Conservation (phyloP, 2,329 filamentous ascomycete species). For the Stagonosporopsis tanaceti region DNA sequence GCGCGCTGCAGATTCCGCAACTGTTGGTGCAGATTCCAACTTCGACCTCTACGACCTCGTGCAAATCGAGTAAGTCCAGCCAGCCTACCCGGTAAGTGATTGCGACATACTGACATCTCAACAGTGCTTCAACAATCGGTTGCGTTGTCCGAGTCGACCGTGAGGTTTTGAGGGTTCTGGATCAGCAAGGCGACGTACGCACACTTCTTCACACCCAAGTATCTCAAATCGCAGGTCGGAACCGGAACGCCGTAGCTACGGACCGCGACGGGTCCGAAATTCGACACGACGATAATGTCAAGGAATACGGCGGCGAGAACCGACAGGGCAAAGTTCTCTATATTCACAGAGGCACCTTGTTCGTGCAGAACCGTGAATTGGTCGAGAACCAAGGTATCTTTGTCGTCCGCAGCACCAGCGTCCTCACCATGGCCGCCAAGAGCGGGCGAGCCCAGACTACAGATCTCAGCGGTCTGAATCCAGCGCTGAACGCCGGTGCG, state of each 20-base stretch:
- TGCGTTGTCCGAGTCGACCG: conserved; percentile 95
- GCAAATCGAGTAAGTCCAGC: conserved; percentile 75
- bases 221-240: conserved; percentile 83
- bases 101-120: conserved; percentile 20
- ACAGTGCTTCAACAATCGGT: conserved; percentile 81
- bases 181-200: conserved; percentile 85
- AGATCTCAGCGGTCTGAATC: conserved; percentile 92
- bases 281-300: conserved; percentile 87
- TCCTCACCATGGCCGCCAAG: conserved; percentile 92
- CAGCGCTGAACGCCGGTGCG: conserved; percentile 70
- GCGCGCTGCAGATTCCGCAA: conserved; percentile 90
- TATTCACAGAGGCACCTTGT: conserved; percentile 91
- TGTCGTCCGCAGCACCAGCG: conserved; percentile 83
- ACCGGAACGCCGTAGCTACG: conserved; percentile 86
- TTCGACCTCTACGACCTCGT: conserved; percentile 94
- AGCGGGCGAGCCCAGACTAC: conserved; percentile 76
- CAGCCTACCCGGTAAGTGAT: background rate
- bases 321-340: conserved; percentile 90
- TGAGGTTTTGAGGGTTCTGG: conserved; percentile 86
- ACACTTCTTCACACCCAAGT: conserved; percentile 91
- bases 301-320: conserved; percentile 85
- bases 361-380: conserved; percentile 82
- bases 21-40: conserved; percentile 83
- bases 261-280: conserved; percentile 95
- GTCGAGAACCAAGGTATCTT: conserved; percentile 91